Base-by-base conservation (phyloP, 1,284 basidiomycete genomes). In the Thecaphora thlaspeos region DNA sequence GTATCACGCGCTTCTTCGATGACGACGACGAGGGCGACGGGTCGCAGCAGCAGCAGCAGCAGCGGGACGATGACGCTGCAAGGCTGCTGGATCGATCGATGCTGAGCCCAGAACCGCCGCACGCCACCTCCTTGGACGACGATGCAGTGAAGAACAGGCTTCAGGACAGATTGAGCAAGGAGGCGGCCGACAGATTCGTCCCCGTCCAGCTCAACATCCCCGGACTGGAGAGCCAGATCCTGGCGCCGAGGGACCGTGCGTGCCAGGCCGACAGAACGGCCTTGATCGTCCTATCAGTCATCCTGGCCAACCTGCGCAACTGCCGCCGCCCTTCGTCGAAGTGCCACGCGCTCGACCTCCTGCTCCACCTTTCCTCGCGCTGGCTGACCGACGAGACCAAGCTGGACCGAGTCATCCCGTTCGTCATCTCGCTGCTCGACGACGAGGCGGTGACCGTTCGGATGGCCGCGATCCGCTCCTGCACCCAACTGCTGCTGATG, bases 371-470 rank as follows among this genome's bases (percentile, higher is more conserved):
- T 5, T 85, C 86, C 3, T 84, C 84, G 2, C 51, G 64, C 10
- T 88, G 89, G 73, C 82, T 98, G 30, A 90, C 89, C 0, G 95
- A 98, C 73, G 94, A 97, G 77, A 91, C 91, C 15, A 94, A 94
- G 75, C 81, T 98, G 42, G 95, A 99, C 76, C 86, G 93, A 3
- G 86, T 97, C 79, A 82, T 96, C 2, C 95, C 95, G 0, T 97
- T 91, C 68, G 84, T 95, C 23, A 86, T 96, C 5, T 89, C 92
- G 40, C 82, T 97, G 12, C 80, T 96, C 19, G 87, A 89, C 54
- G 92, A 98, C 68, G 89, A 91, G 18, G 84, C 85, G 1, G 85
- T 90, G 0, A 80, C 85, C 10, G 92, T 98, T 0, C 30, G 57
- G 17, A 55, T 65, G 42, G 86, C 87, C 1, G 88, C 90, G 0